These are phyloP conservation scores for Medicago truncatula DNA, from an alignment of 306 rosid genomes.

Conservation along the genomic window MtrunA17r5.0-ANR NC_053048.1:48444001-48444500, in stretches of 20 bases:
- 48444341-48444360: constrained; percentile 10
- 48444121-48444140: not conserved
- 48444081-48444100: constrained; percentile 33
- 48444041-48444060: constrained; percentile 93
- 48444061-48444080: constrained; percentile 78
- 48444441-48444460: too few relatives aligned
- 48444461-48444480: not conserved
- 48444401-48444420: constrained; percentile 9
- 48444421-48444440: constrained; percentile 10
- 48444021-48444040: constrained; percentile 90
- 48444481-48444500: constrained; percentile 11
- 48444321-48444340: not conserved
- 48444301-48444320: not conserved
- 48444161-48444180: not conserved
- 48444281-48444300: not conserved
- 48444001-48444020: constrained; percentile 94
- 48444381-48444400: constrained; percentile 31
- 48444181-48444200: not conserved
- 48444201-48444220: not conserved
- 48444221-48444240: not conserved
- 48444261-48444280: not conserved
- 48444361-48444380: constrained; percentile 11
- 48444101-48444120: constrained; percentile 5
- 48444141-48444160: not conserved
- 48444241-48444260: not conserved